Evolutionary conservation across 345 rosid species (phyloP), one percentile per base, ranked within the genome.

Genomic region (Kandelia obovata): DNA sequence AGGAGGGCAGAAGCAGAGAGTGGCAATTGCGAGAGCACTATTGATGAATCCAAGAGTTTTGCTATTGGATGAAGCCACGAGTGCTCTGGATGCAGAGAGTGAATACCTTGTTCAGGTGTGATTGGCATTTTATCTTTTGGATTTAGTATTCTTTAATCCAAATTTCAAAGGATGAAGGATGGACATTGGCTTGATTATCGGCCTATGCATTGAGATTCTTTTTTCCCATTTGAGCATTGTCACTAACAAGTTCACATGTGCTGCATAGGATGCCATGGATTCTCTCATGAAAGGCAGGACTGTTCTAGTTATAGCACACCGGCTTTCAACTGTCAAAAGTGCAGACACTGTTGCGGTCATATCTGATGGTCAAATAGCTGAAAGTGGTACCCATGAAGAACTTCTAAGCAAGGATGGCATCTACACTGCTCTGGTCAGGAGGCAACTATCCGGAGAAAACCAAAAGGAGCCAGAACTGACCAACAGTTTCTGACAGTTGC

Each of bases 31-130:
- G 0, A 85, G 97, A 79, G 97, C 98, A 0, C 86, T 91, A 58
- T 72, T 94, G 65, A 94, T 88, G 92, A 86, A 94, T 76, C 98
- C 98, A 0, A 87, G 79, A 68, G 86, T 94, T 70, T 74, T 89
- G 71, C 88, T 94, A 4, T 77, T 94, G 49, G 97, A 94, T 73
- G 98, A 94, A 87, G 96, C 98, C 69, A 94, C 97, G 19, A 94
- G 98, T 76, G 98, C 98, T 62, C 83, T 94, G 15, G 98, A 94
- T 72, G 96, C 97, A 0, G 97, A 94, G 76, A 91, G 97, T 1
- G 98, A 91, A 78, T 91, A 83, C 85, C 90, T 94, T 34, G 98
- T 94, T 62, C 97, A 94, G 91, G 95, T 94, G 63, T 71, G 71
- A 53, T 46, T 43, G 26, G 25, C 64, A 17, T 57, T 34, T 34